phyloP scores from a whole-genome alignment of 768 basidiomycete species.

The Boletus rex-veris region DNA sequence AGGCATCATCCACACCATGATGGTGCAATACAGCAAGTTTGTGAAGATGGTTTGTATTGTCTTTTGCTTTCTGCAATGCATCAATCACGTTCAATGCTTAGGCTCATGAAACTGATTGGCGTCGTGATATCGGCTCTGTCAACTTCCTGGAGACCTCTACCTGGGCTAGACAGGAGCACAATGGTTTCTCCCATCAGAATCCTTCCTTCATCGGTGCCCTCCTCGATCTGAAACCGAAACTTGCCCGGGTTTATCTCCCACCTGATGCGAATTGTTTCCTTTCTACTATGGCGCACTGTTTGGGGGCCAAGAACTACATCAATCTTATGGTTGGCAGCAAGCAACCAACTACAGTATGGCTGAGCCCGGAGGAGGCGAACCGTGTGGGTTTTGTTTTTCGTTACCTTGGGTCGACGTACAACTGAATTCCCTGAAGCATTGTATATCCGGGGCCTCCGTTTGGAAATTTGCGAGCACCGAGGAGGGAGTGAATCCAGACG shows the following conservation, averaged over 20 bases:
- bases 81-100: constrained; percentile 9
- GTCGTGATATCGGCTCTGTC: constrained; percentile 63
- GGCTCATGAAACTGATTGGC: constrained; percentile 66
- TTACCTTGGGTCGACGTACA: neutral
- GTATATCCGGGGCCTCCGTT: constrained; percentile 80
- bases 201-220: constrained; percentile 84
- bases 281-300: constrained; percentile 78
- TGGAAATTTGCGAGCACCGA: constrained; percentile 84
- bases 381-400: constrained; percentile 35
- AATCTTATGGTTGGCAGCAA: constrained; percentile 90
- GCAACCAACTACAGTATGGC: constrained; percentile 76
- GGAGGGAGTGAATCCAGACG: constrained; percentile 66
- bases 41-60: constrained; percentile 60
- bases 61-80: neutral
- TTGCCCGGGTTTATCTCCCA: constrained; percentile 78
- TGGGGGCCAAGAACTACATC: constrained; percentile 80
- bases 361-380: constrained; percentile 73
- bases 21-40: constrained; percentile 88
- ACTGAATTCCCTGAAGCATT: constrained; percentile 49
- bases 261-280: constrained; percentile 90
- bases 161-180: constrained; percentile 82
- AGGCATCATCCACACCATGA: constrained; percentile 87
- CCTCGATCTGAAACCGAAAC: constrained; percentile 68
- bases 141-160: constrained; percentile 90
- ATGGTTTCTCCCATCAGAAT: constrained; percentile 88